Evolutionary conservation across 768 basidiomycete species (phyloP), one percentile per base, ranked within the genome.

Genomic region (Coprinopsis sp.): DNA sequence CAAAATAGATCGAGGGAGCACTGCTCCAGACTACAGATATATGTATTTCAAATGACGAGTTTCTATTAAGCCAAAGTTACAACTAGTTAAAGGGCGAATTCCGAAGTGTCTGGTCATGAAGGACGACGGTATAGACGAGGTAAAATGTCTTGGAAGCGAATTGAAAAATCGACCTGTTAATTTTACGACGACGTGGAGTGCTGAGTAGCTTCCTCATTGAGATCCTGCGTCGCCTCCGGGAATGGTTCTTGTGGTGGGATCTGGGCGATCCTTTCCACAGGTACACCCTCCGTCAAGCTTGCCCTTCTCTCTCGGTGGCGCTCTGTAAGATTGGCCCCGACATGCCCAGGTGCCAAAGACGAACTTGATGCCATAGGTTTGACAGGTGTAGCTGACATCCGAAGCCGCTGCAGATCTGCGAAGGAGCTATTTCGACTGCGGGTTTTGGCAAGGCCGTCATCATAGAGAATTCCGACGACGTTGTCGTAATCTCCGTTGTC

Each of bases 401-500:
- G 80, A 18, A 86, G 70, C 51, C 79, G 74, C 63, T 89, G 87
- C 41, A 91, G 63, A 65, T 91, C 84, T n/a, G 89, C 89, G 55
- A 86, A 91, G 18, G 87, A 88, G 37, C 77, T 80, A 49, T 79
- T 79, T 16, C 80, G 78, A 62, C 80, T 87, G 40, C 77, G 77
- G 22, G 70, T 63, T 56, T 77, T 79, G 33, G 60, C 55, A 25
- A 56, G 64, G 43, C 77, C 77, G 45, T 79, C 79, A 44, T 76
- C 70, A 16, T 74, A 74, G 44, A 91, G 64, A 51, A 82, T 72
- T 8, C 81, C 78, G 38, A 91, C 75, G 37, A 93, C 87, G 64
- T 94, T 81, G 61, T 95, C 92, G 62, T 94, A 94, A 65, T 95
- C 92, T 31, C 90, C 91, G 38, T 79, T 77, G 41, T 91, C 90